Conservation (phyloP, 1,284 basidiomycete genomes). For the Ganoderma multipileum region DNA sequence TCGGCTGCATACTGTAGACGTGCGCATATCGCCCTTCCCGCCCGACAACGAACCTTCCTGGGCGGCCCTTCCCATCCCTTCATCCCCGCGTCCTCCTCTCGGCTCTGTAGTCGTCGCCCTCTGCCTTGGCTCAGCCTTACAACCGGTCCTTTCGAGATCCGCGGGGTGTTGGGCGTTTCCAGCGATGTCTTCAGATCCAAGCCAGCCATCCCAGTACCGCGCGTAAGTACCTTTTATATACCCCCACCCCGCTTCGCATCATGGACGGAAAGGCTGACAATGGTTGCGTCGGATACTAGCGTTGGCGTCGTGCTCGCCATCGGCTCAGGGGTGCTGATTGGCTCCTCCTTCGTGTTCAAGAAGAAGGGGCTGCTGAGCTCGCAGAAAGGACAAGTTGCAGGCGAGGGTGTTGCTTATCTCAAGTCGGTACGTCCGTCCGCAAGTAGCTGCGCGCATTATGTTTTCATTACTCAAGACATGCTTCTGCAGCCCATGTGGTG, state of each 20-base stretch:
- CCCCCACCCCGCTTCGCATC: neutral
- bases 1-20: neutral
- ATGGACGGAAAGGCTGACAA: neutral
- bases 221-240: slow-evolving; percentile 15
- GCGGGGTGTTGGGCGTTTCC: neutral
- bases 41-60: neutral
- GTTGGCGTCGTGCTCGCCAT: slow-evolving; percentile 51
- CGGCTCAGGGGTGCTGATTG: slow-evolving; percentile 67
- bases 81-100: neutral
- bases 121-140: neutral
- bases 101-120: neutral
- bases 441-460: neutral
- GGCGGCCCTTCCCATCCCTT: slow-evolving; percentile 1
- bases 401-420: slow-evolving; percentile 72
- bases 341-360: slow-evolving; percentile 66
- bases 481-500: slow-evolving; percentile 54
- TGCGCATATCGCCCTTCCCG: neutral
- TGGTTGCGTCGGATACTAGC: slow-evolving; percentile 18
- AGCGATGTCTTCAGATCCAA: slow-evolving; percentile 8
- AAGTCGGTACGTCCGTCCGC: slow-evolving; percentile 49
- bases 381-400: slow-evolving; percentile 55
- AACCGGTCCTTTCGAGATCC: neutral
- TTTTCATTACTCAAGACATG: neutral
- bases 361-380: slow-evolving; percentile 56
- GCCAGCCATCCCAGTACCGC: slow-evolving; percentile 25